A percentile compares a stretch with the other conserved stretches of the same genome.
phyloP scores from a whole-genome alignment of 116 monocot genomes.

The Cymodocea nodosa region DNA sequence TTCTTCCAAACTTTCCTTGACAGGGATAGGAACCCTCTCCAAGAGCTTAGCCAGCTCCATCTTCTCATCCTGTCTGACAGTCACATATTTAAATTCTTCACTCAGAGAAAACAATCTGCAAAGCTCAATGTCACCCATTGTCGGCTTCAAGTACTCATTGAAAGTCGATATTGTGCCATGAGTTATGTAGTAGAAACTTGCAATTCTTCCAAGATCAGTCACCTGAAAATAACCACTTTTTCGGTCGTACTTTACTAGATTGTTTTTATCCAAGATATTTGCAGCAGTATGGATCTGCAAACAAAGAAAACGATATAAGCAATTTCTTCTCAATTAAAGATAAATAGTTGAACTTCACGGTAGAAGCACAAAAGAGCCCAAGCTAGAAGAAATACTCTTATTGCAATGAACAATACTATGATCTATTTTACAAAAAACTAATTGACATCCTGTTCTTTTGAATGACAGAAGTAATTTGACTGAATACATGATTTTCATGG shows the following conservation, averaged over 20 bases:
- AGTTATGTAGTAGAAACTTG: conserved; percentile 93
- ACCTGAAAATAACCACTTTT: conserved; percentile 98
- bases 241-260: conserved; percentile 82
- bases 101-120: too few species aligned
- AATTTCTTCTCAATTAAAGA: not conserved
- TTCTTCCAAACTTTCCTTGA: conserved; percentile 96
- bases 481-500: too few species aligned
- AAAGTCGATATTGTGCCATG: conserved; percentile 87
- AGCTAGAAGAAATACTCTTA: not conserved
- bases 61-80: conserved; percentile 73
- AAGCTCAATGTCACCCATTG: conserved; percentile 23
- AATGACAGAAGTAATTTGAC: too few species aligned
- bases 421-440: too few species aligned
- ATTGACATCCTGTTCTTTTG: too few species aligned
- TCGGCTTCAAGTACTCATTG: conserved; percentile 78
- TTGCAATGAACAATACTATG: too few species aligned
- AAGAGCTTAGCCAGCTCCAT: conserved; percentile 96
- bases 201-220: conserved; percentile 90
- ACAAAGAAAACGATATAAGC: not conserved
- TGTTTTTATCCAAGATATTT: conserved; percentile 80
- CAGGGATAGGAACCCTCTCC: conserved; percentile 96
- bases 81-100: conserved; percentile 95
- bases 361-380: too few species aligned
- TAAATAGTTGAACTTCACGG: not conserved
- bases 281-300: conserved; percentile 92